Base-by-base conservation (phyloP, 768 basidiomycete genomes). In the Panaeolus cyanescens region DNA sequence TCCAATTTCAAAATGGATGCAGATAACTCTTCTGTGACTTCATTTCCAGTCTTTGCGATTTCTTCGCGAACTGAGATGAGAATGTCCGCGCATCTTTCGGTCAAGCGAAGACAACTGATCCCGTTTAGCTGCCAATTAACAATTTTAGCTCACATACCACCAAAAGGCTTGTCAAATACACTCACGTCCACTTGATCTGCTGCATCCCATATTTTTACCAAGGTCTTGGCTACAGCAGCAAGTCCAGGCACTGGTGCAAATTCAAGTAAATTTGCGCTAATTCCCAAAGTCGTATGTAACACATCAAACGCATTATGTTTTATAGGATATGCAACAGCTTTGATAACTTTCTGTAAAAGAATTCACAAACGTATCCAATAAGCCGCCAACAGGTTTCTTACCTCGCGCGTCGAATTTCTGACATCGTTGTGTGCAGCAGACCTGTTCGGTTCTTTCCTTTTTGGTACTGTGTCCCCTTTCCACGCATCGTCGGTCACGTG, bases 11-110 rank as follows among this genome's bases (percentile, higher is more conserved):
- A 58, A 10, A 91, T 74, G 1, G 90, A 87, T 4, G 70, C 69
- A 7, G 74, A 63, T 20, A 92, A 75, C 62, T 86, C 85, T 1
- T 76, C 69, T 0, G 75, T 75, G 1, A 87, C 82, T 1, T 74
- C 65, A 56, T 78, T 75, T 0, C 88, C 88, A 0, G 88, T 86
- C n/a, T 85, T 80, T 2, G 76, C 66, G 1, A 92, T 78, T 59
- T 91, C 89, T 32, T 83, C 80, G 0, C 85, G 80, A 5, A 93
- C 81, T 9, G 83, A 81, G n/a, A 86, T 72, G 2, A 92, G 79
- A 17, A 88, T 81, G 13, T 84, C 84, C 0, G 91, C 91, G 62
- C 90, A 91, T 28, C 89, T 84, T 65, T 90, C 85, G 0, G 89
- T 89, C 7, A 93, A 79, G 8, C 89, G 86, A 30, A 92, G 77